phyloP scores from a whole-genome alignment of 2,329 filamentous ascomycete genomes.

The Fusarium aywerte region DNA sequence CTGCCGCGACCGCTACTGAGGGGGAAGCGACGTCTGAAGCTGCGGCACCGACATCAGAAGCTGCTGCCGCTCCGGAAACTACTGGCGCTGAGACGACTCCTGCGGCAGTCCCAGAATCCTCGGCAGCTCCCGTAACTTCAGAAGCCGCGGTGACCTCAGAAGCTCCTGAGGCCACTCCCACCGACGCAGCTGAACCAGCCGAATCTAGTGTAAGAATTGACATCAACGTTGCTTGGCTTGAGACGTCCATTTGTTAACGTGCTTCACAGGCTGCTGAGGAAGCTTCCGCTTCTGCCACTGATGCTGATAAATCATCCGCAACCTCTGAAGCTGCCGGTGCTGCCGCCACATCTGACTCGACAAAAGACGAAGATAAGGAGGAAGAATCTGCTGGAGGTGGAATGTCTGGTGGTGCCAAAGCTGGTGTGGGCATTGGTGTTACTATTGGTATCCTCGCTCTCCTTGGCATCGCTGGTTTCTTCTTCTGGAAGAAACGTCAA shows the following conservation, averaged over 20 bases:
- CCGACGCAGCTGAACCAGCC: background rate
- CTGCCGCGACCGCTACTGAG: constrained; percentile 19
- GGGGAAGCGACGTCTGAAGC: constrained; percentile 11
- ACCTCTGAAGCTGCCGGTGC: constrained; percentile 27
- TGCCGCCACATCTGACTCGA: constrained; percentile 27
- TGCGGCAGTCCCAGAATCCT: constrained; percentile 7
- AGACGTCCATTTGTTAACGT: background rate
- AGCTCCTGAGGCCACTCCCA: constrained; percentile 8
- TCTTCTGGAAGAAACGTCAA: constrained; percentile 48
- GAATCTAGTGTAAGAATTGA: constrained; percentile 35
- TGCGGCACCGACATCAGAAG: constrained; percentile 20
- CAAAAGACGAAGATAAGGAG: constrained; percentile 24
- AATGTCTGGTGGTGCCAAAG: constrained; percentile 54
- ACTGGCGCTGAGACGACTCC: constrained; percentile 15
- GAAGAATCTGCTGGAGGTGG: constrained; percentile 34
- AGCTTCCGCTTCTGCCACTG: constrained; percentile 26
- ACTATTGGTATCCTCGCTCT: constrained; percentile 56
- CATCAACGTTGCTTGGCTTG: background rate
- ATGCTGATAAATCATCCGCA: constrained; percentile 26
- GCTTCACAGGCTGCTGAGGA: constrained; percentile 21
- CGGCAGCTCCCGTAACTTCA: background rate
- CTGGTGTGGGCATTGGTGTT: constrained; percentile 62
- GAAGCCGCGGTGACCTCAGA: constrained; percentile 10
- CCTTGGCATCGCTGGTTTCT: constrained; percentile 53
- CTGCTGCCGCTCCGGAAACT: constrained; percentile 10